Evolutionary conservation across 352 stramenopile genomes (phyloP).

Genomic region (Phytophthora macrochlamydospora): DNA sequence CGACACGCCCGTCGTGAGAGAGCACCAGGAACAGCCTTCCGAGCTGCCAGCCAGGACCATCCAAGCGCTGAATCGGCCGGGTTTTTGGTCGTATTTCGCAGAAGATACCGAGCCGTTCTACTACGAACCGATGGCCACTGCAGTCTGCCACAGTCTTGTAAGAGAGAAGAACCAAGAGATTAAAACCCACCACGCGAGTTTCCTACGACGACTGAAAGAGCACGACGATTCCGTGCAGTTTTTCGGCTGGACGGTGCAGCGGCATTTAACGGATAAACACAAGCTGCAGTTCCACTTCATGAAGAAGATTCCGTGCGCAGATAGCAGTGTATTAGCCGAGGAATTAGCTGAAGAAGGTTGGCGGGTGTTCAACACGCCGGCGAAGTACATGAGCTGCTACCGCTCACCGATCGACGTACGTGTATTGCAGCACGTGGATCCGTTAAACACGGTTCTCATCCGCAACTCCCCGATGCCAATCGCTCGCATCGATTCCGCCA

Average conservation of each 20-base stretch:
- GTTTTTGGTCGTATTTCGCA: slow-evolving; percentile 45
- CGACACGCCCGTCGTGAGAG: slow-evolving; percentile 26
- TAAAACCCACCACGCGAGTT: slow-evolving; percentile 30
- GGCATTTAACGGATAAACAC: slow-evolving; percentile 26
- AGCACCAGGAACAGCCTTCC: slow-evolving; percentile 4
- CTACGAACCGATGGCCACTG: slow-evolving; percentile 38
- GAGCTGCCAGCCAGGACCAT: slow-evolving; percentile 14
- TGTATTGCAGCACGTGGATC: slow-evolving; percentile 46
- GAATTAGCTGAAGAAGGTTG: slow-evolving; percentile 34
- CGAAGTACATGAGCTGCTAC: slow-evolving; percentile 44
- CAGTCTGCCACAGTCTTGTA: slow-evolving; percentile 32
- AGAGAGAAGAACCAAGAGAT: slow-evolving; percentile 30
- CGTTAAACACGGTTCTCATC: slow-evolving; percentile 41
- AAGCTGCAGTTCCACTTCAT: slow-evolving; percentile 52
- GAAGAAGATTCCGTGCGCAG: slow-evolving; percentile 30
- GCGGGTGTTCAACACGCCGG: slow-evolving; percentile 41
- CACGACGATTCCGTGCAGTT: slow-evolving; percentile 25
- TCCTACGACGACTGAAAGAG: slow-evolving; percentile 17
- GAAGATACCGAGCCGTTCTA: slow-evolving; percentile 49
- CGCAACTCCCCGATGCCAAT: slow-evolving; percentile 45
- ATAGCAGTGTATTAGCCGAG: slow-evolving; percentile 25
- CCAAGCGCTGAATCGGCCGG: slow-evolving; percentile 21
- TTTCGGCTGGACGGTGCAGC: slow-evolving; percentile 52
- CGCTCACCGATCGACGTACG: slow-evolving; percentile 38
- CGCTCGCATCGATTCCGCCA: slow-evolving; percentile 39